Evolutionary conservation across 73 alveolate species (phyloP), one percentile per base, ranked within the genome.

Genomic region (Stentor roeselii): DNA sequence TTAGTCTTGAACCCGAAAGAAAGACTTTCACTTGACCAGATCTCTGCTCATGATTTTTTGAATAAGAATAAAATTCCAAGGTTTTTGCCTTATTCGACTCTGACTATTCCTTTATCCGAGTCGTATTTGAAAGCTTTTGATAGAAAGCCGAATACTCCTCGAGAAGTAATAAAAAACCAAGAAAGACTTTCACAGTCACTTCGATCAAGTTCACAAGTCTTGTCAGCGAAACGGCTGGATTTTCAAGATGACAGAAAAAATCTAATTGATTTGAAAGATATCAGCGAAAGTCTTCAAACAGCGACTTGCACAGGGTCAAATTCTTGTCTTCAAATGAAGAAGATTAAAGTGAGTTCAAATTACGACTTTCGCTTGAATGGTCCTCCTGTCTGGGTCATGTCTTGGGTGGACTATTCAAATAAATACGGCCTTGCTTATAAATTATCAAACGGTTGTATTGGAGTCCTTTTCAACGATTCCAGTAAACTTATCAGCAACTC

Each of bases 401-500:
- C 91, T 61, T 93, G 92, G 92, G 96, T 93, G 39, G 98, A 93
- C 74, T 90, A 89, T 83, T 83, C 95, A 15, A 78, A 92, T 3
- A 93, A 93, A 85, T 93, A 93, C 82, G 98, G 98, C 40, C 75
- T 93, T 21, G 98, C 96, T 21, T 93, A 93, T 88, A 60, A 89
- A 77, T 82, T 93, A 27, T 85, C 90, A 39, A 91, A 93, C 82
- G 90, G 93, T 59, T 87, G 91, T 41, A 86, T 83, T 60, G 96
- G 98, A n/a, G 96, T 93, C 11, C 88, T 89, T 86, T 93, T 89
- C 78, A 93, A 93, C 77, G 96, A 93, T 76, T 37, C 85, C 15
- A 86, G 92, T 32, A 93, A 91, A 83, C 87, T 93, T 21, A 91
- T 93, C 3, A 75, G 92, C 32, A 91, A 90, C 78, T 91, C 93